phyloP scores from a whole-genome alignment of 768 basidiomycete genomes.

The Trametes elegans region DNA sequence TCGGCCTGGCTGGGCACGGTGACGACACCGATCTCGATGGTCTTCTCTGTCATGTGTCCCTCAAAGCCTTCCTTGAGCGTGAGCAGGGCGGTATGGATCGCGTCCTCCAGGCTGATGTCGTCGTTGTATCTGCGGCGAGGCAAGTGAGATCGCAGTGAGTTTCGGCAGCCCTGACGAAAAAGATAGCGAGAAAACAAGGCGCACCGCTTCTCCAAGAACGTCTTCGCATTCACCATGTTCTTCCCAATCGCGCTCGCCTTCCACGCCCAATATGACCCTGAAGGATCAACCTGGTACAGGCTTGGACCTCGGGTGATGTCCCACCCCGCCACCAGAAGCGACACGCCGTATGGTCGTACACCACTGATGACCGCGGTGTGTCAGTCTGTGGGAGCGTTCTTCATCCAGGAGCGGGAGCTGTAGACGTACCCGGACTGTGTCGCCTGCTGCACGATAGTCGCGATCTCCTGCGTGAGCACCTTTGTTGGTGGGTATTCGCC shows the following conservation, averaged over 20 bases:
- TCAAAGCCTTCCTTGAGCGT: constrained; percentile 99
- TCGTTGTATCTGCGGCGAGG: constrained; percentile 81
- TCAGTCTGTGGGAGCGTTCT: neutral
- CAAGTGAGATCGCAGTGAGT: constrained; percentile 6
- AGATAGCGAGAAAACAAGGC: constrained; percentile 35
- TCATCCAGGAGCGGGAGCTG: constrained; percentile 4
- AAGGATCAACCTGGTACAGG: constrained; percentile 99
- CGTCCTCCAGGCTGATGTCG: constrained; percentile 97
- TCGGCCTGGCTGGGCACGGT: constrained; percentile 78
- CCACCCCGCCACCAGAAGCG: constrained; percentile 95
- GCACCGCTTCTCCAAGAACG: constrained; percentile 97
- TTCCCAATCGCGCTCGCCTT: constrained; percentile 99
- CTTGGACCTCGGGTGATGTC: constrained; percentile 91
- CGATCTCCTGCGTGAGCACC: constrained; percentile 95
- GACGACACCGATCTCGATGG: constrained; percentile 97
- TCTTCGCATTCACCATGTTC: constrained; percentile 99
- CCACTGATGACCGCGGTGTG: constrained; percentile 55
- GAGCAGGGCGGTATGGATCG: constrained; percentile 96
- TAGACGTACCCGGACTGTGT: constrained; percentile 91
- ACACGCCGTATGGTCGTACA: constrained; percentile 98
- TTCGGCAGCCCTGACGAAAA: constrained; percentile 24
- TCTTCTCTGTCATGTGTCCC: constrained; percentile 99
- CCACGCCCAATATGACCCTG: constrained; percentile 99
- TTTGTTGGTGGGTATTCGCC: constrained; percentile 97
- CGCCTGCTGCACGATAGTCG: constrained; percentile 97